These are phyloP conservation scores for Aspergillus costaricaensis DNA, from an alignment of 2,329 filamentous ascomycete genomes.

Conservation along the genomic window DNA sequence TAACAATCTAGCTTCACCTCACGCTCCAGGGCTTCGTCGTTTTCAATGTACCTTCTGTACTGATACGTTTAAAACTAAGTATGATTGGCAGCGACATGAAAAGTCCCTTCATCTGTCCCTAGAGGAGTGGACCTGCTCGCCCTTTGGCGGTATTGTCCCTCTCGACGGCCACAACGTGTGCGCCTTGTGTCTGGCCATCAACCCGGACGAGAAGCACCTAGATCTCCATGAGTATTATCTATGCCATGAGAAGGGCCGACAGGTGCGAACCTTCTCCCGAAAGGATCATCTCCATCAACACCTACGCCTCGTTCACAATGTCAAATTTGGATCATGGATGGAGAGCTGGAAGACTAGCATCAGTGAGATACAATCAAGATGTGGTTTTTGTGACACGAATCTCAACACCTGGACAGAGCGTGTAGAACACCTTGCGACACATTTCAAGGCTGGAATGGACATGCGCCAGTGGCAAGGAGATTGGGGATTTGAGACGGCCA, in stretches of 20 bases:
- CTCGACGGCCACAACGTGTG: constrained; percentile 22
- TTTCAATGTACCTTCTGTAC: constrained; percentile 52
- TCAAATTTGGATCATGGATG: constrained; percentile 54
- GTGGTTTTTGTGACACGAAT: constrained; percentile 24
- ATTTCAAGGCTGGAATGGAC: constrained; percentile 37
- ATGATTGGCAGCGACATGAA: constrained; percentile 53
- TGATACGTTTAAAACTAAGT: constrained; percentile 49
- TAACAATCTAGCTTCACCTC: background rate
- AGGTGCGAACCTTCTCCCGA: constrained; percentile 59
- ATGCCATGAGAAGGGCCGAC: constrained; percentile 55
- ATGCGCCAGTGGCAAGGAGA: constrained; percentile 40
- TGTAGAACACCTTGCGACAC: constrained; percentile 38
- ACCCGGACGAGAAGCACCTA: constrained; percentile 53
- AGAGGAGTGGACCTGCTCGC: constrained; percentile 56
- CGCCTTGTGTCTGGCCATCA: constrained; percentile 53
- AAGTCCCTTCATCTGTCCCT: constrained; percentile 50
- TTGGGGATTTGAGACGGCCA: constrained; percentile 40
- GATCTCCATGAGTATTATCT: constrained; percentile 54
- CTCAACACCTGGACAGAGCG: constrained; percentile 12
- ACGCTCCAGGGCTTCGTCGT: constrained; percentile 33
- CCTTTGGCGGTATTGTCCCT: constrained; percentile 49
- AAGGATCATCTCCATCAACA: constrained; percentile 62
- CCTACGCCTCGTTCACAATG: constrained; percentile 54
- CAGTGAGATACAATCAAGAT: constrained; percentile 48
- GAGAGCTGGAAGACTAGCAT: constrained; percentile 56